These are phyloP conservation scores for Malassezia japonica DNA, from an alignment of 1,284 basidiomycete genomes.

Conservation along the genomic window DNA sequence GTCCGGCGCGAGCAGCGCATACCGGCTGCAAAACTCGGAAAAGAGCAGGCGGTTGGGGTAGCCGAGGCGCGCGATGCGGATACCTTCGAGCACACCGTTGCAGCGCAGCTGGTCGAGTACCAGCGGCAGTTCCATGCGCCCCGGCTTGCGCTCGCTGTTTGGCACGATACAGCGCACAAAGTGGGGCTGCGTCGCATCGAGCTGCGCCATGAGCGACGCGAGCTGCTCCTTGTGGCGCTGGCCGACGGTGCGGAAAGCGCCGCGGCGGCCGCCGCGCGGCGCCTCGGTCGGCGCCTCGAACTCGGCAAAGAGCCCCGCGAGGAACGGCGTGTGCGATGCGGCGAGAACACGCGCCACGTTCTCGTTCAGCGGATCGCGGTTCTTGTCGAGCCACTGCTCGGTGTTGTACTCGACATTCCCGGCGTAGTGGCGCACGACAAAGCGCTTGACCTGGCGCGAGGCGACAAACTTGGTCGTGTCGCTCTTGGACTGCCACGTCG, in stretches of 20 bases:
- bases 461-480: conserved; percentile 64
- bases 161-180: conserved; percentile 98
- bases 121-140: conserved; percentile 81
- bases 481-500: conserved; percentile 35
- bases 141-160: conserved; percentile 82
- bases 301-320: conserved; percentile 75
- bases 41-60: conserved; percentile 96
- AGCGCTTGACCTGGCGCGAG: conserved; percentile 79
- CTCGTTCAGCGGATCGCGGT: conserved; percentile 97
- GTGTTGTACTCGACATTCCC: conserved; percentile 94
- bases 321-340: conserved; percentile 69
- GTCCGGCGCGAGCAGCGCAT: conserved; percentile 87
- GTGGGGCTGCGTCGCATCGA: conserved; percentile 90
- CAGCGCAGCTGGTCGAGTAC: conserved; percentile 94
- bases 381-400: conserved; percentile 96
- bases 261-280: conserved; percentile 68
- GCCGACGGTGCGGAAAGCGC: conserved; percentile 89
- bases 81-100: conserved; percentile 97
- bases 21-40: conserved; percentile 91
- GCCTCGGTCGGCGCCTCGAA: conserved; percentile 52
- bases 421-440: conserved; percentile 92
- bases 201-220: conserved; percentile 77
- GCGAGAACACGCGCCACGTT: conserved; percentile 84
- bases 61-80: conserved; percentile 90
- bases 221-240: conserved; percentile 96